These are phyloP conservation scores for Aspergillus quadricinctus DNA, from an alignment of 2,329 filamentous ascomycete genomes.

Conservation along the genomic window DNA sequence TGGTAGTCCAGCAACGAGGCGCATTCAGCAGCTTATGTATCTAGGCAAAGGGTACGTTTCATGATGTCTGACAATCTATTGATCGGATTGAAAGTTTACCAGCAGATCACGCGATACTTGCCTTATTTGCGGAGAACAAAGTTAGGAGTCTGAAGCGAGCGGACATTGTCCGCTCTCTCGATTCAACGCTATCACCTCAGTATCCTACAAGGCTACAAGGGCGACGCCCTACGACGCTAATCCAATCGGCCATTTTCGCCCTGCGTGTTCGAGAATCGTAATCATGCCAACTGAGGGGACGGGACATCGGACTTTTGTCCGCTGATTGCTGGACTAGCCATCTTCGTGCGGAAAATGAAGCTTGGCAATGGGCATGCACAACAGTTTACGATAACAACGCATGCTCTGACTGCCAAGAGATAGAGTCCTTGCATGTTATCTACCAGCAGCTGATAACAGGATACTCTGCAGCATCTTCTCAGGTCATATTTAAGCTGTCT, in stretches of 20 bases:
- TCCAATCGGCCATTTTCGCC: background rate
- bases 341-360: background rate
- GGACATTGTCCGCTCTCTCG: background rate
- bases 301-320: conserved; percentile 3
- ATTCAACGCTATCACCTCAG: background rate
- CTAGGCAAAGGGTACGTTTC: too few species aligned
- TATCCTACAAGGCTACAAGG: background rate
- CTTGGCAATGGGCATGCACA: background rate
- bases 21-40: too few species aligned
- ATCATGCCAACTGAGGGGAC: background rate
- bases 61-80: too few species aligned
- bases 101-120: background rate
- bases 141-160: background rate
- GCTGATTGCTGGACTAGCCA: background rate
- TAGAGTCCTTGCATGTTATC: conserved; percentile 6
- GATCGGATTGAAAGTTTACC: too few species aligned
- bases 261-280: background rate
- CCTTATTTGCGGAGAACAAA: background rate
- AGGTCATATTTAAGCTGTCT: background rate
- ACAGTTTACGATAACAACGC: background rate
- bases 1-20: too few species aligned
- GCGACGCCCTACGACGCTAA: background rate
- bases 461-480: background rate
- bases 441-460: background rate
- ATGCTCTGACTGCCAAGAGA: conserved; percentile 4